phyloP scores from a whole-genome alignment of 768 basidiomycete species.

The Agaricus blazei region DNA sequence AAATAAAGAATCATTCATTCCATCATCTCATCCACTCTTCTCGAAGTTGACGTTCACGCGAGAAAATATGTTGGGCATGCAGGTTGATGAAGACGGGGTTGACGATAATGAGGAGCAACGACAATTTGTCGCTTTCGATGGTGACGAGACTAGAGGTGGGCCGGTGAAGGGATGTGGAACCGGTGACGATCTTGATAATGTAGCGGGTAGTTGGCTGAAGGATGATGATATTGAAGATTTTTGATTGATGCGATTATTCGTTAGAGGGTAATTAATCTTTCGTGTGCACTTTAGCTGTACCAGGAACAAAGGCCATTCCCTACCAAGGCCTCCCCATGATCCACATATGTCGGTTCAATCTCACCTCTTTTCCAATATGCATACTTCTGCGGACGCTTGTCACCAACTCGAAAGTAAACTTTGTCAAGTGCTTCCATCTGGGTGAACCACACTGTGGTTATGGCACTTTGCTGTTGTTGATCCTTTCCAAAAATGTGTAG shows the following conservation, averaged over 20 bases:
- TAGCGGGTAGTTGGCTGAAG: conserved; percentile 49
- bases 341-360: no score
- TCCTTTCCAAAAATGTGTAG: no score
- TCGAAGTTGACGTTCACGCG: conserved; percentile 46
- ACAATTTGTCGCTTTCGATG: conserved; percentile 8
- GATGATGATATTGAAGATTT: conserved; percentile 57
- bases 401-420: no score
- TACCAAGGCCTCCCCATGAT: no score
- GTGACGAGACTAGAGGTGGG: conserved; percentile 13
- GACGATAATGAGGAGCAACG: conserved; percentile 11
- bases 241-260: conserved; percentile 9
- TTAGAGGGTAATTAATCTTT: no score
- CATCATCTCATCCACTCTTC: conserved; percentile 40
- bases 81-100: conserved; percentile 29
- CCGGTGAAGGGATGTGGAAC: background rate
- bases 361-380: no score
- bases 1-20: background rate
- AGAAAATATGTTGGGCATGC: conserved; percentile 25
- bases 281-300: no score
- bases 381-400: no score
- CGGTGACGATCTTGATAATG: conserved; percentile 21
- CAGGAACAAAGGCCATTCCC: no score
- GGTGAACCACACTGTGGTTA: no score
- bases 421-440: no score
- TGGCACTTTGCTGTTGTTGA: no score